phyloP scores from a whole-genome alignment of 1,284 basidiomycete genomes.

The Ganoderma boninense region DNA sequence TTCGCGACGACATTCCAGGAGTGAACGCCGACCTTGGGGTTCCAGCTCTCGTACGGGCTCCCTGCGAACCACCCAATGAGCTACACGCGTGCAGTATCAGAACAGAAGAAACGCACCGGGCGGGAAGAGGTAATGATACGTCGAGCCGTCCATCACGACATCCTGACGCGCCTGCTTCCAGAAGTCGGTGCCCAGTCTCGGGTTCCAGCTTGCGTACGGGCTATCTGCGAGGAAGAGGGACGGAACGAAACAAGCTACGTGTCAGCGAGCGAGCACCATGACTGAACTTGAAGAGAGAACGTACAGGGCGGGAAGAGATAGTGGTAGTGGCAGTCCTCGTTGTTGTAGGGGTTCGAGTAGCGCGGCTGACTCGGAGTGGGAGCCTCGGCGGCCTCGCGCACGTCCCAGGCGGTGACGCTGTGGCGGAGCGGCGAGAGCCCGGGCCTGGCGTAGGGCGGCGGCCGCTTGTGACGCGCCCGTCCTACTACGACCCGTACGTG shows the following conservation, averaged over 20 bases:
- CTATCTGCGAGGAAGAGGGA: neutral
- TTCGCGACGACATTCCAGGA: neutral
- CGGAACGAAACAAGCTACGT: neutral
- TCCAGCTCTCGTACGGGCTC: neutral
- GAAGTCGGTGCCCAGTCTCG: neutral
- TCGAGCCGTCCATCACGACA: neutral
- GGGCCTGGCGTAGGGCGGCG: neutral
- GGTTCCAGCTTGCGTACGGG: neutral
- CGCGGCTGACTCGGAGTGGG: neutral
- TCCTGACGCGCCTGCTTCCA: neutral
- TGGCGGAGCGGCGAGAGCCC: neutral
- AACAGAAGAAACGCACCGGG: neutral
- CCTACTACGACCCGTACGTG: neutral
- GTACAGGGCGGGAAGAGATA: neutral
- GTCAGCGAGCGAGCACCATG: neutral
- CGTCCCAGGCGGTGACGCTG: neutral
- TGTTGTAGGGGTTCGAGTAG: neutral
- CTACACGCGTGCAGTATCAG: neutral
- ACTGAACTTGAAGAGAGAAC: neutral
- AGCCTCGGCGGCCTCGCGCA: neutral
- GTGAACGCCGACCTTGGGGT: neutral
- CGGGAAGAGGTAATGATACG: neutral
- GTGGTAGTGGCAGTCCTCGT: neutral
- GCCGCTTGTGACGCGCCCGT: neutral
- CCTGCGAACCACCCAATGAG: neutral